A percentile compares a stretch with the other conserved stretches of the same genome.
Evolutionary conservation across 1,284 basidiomycete genomes (phyloP).

Genomic region (Tilletia indica): DNA sequence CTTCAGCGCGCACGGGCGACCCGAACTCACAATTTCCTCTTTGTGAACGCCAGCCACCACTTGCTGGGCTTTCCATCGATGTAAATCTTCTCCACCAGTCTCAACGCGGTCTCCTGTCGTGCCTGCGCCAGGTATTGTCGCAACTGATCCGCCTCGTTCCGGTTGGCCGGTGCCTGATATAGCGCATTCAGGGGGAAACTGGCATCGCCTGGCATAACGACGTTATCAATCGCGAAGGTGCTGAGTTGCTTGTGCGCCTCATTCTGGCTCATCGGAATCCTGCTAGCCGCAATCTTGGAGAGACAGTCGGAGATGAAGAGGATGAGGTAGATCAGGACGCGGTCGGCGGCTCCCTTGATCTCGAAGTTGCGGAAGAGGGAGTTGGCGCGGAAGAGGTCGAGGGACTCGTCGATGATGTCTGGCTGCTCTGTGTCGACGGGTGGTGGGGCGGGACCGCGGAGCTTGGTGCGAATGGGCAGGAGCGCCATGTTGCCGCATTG

Average conservation of each 20-base stretch:
- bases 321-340: slow-evolving; percentile 90
- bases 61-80: slow-evolving; percentile 87
- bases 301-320: slow-evolving; percentile 98
- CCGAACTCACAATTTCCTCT: slow-evolving; percentile 49
- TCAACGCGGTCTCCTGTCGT: slow-evolving; percentile 81
- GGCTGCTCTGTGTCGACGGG: slow-evolving; percentile 32
- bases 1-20: background rate
- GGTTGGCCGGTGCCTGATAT: slow-evolving; percentile 75
- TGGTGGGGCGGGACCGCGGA: slow-evolving; percentile 82
- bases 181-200: slow-evolving; percentile 90
- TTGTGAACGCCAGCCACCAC: slow-evolving; percentile 98
- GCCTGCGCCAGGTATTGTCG: slow-evolving; percentile 88
- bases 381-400: slow-evolving; percentile 97
- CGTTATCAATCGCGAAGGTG: slow-evolving; percentile 82
- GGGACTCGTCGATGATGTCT: slow-evolving; percentile 93
- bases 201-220: slow-evolving; percentile 91
- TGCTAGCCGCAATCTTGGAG: slow-evolving; percentile 58
- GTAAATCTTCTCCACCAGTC: slow-evolving; percentile 85
- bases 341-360: slow-evolving; percentile 94
- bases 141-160: slow-evolving; percentile 80
- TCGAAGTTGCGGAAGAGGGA: slow-evolving; percentile 99
- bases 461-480: slow-evolving; percentile 84
- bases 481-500: slow-evolving; percentile 86
- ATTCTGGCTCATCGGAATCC: slow-evolving; percentile 58
- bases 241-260: slow-evolving; percentile 86